A percentile compares a stretch with the other conserved stretches of the same genome.
Conservation (phyloP, 2,329 filamentous ascomycete genomes). For the Fusarium mundagurra region DNA sequence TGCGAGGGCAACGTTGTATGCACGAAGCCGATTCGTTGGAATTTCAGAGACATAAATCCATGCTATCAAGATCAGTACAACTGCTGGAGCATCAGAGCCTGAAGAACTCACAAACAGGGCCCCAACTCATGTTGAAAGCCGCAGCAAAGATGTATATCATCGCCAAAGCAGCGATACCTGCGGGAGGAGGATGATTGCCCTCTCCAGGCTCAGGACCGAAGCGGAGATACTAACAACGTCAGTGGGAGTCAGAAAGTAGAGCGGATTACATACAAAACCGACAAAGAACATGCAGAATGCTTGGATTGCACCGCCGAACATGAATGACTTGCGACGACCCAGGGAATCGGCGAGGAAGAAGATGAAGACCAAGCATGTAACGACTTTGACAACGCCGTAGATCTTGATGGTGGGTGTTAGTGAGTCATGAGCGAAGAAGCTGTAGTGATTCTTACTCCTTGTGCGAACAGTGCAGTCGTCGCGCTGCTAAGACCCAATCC, state of each 20-base stretch:
- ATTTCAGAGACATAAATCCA: slow-evolving; percentile 68
- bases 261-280: slow-evolving; percentile 52
- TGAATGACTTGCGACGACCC: slow-evolving; percentile 59
- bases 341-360: slow-evolving; percentile 72
- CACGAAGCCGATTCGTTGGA: slow-evolving; percentile 66
- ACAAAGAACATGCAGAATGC: slow-evolving; percentile 66
- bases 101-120: slow-evolving; percentile 64
- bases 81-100: fast-evolving
- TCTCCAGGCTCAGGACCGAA: slow-evolving; percentile 52
- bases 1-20: slow-evolving; percentile 68
- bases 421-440: fast-evolving
- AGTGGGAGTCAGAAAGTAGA: background rate
- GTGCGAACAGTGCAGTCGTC: slow-evolving; percentile 70
- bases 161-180: slow-evolving; percentile 63
- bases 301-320: slow-evolving; percentile 41
- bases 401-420: background rate
- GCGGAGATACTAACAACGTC: slow-evolving; percentile 57
- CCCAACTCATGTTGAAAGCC: slow-evolving; percentile 71
- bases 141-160: slow-evolving; percentile 72
- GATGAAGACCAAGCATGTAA: slow-evolving; percentile 68
- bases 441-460: slow-evolving; percentile 58
- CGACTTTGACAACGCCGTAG: slow-evolving; percentile 74
- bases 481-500: slow-evolving; percentile 63
- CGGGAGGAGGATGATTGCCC: slow-evolving; percentile 48
- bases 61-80: slow-evolving; percentile 6